Base-by-base conservation (phyloP, 441 rosid species). In the Melastoma candidum region DNA sequence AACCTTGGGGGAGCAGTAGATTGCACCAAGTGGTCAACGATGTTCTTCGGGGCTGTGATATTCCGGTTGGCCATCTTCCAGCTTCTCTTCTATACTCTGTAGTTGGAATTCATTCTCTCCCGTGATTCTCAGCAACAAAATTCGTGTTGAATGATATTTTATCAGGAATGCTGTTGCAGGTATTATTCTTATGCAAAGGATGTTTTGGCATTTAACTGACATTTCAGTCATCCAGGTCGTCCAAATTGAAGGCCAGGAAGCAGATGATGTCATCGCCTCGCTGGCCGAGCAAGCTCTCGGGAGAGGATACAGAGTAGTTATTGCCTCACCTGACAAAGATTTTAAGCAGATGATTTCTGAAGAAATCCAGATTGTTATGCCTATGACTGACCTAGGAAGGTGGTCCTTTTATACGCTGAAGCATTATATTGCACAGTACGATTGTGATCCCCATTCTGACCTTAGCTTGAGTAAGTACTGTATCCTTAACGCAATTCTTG, bases 271-370 rank as follows among this genome's bases (percentile, higher is more conserved):
- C 14, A 81, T 90, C 46, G 98, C 95, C 46, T 87, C 95, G 5
- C 76, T 90, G 6, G 73, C 66, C 12, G 79, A 58, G 52, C 96
- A 87, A 72, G 96, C 76, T 56, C 60, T 85, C 47, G 71, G 66
- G 64, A 78, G 72, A 71, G 87, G 95, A 47, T 68, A 76, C 57
- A 68, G 60, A 0, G 93, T 69, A 13, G 95, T 85, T 63, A 66
- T 87, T 72, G 96, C 96, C 57, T 90, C 98, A 50, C 98, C 95
- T 1, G 98, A 90, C 66, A 90, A 90, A 78, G 96, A 87, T 73
- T 90, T 90, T 63, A 90, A 87, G 84, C 98, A 90, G 74, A 65
- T 90, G 72, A 74, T 90, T 49, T 87, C 93, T 63, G 93, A 81
- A 52, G 78, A 90, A 70, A 90, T 90, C 65, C 96, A 87, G 56